Conservation (phyloP, 352 stramenopile genomes). For the Phytophthora colocasiae region DNA sequence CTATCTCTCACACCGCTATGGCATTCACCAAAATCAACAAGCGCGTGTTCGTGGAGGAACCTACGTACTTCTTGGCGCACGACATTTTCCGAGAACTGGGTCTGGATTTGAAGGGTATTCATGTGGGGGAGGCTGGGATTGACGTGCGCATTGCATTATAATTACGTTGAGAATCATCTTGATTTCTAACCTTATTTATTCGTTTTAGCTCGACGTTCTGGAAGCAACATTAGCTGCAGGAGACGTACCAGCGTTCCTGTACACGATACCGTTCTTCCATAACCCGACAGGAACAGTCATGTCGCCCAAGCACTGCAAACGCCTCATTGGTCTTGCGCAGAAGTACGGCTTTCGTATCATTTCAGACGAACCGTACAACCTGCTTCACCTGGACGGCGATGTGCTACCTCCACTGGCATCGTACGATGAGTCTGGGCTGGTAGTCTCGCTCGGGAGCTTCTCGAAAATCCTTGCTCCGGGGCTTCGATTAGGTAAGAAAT, state of each 20-base stretch:
- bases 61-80: constrained; percentile 93
- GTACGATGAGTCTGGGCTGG: constrained; percentile 64
- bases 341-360: constrained; percentile 89
- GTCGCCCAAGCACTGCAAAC: constrained; percentile 63
- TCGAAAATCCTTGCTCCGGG: constrained; percentile 95
- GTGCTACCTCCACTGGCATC: constrained; percentile 67
- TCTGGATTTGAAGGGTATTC: constrained; percentile 78
- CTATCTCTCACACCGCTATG: constrained; percentile 88
- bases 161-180: too few relatives aligned
- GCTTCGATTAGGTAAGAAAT: constrained; percentile 81
- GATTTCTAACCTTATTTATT: neutral
- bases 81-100: constrained; percentile 93
- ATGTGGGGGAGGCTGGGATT: constrained; percentile 75
- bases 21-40: constrained; percentile 78
- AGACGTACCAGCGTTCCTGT: constrained; percentile 89
- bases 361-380: constrained; percentile 95
- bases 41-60: constrained; percentile 91
- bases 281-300: constrained; percentile 93
- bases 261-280: constrained; percentile 94
- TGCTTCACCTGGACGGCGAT: constrained; percentile 78
- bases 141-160: constrained; percentile 51
- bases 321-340: constrained; percentile 80
- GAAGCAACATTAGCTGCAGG: constrained; percentile 66
- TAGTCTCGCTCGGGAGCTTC: constrained; percentile 93
- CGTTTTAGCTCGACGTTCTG: constrained; percentile 63